These are phyloP conservation scores for Saccharomyces hybrid DNA, from an alignment of 1,139 yeast species.

Conservation along the genomic window DNA sequence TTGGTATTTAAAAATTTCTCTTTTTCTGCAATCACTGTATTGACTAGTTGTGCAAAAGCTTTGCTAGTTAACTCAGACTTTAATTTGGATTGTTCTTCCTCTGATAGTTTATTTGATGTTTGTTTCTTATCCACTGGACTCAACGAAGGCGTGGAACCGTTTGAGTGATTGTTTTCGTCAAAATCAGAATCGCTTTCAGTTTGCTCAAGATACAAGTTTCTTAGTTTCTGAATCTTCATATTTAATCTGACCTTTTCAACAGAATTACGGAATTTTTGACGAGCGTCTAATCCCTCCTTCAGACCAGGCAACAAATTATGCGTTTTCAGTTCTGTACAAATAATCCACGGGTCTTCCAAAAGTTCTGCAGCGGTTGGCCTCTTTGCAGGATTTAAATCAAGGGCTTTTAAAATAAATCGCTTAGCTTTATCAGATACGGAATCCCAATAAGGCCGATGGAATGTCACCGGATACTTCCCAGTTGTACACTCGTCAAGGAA, in stretches of 20 bases:
- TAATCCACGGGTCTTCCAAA: conserved; percentile 65
- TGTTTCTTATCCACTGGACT: conserved; percentile 12
- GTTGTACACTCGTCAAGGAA: conserved; percentile 73
- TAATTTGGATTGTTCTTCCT: conserved; percentile 15
- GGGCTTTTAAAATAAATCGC: conserved; percentile 57
- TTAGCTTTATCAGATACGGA: conserved; percentile 70
- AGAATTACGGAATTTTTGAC: conserved; percentile 76
- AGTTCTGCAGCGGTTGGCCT: conserved; percentile 65
- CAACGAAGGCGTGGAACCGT: conserved; percentile 10
- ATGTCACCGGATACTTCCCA: conserved; percentile 55
- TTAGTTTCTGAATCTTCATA: conserved; percentile 63
- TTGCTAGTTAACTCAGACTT: conserved; percentile 35
- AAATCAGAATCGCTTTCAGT: conserved; percentile 40
- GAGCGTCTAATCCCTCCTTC: conserved; percentile 73
- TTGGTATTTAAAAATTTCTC: conserved; percentile 41
- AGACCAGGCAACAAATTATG: conserved; percentile 65
- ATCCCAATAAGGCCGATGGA: conserved; percentile 85
- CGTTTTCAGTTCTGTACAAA: conserved; percentile 40
- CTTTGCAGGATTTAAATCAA: conserved; percentile 54
- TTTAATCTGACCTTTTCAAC: conserved; percentile 72
- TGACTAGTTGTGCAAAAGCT: conserved; percentile 68
- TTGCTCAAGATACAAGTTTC: conserved; percentile 37
- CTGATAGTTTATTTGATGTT: conserved; percentile 10
- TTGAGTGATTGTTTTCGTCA: conserved; percentile 11
- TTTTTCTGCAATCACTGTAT: conserved; percentile 60